phyloP scores from a whole-genome alignment of 768 basidiomycete genomes.

The Paxillus ammoniavirescens region DNA sequence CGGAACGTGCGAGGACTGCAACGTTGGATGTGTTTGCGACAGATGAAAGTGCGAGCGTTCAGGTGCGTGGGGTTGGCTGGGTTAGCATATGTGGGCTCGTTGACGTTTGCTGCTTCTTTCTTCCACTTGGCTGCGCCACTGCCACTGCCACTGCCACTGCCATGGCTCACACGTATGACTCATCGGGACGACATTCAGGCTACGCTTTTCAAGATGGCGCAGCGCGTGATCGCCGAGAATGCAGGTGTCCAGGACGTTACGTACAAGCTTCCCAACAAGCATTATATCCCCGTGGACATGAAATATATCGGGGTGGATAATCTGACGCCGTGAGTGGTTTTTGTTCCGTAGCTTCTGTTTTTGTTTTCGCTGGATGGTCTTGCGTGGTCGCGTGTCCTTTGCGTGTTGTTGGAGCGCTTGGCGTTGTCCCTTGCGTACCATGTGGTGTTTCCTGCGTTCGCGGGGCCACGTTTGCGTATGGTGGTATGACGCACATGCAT shows the following conservation, averaged over 20 bases:
- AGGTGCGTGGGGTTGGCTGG: conserved; percentile 47
- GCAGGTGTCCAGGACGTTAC: conserved; percentile 53
- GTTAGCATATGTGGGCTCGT: not conserved
- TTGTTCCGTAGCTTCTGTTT: conserved; percentile 2
- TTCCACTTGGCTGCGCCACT: not conserved
- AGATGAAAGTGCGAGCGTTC: conserved; percentile 91
- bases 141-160: not conserved
- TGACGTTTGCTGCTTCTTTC: not conserved
- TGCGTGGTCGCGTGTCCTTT: not conserved
- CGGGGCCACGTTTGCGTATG: not conserved
- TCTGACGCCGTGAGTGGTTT: conserved; percentile 53
- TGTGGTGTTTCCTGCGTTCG: not conserved
- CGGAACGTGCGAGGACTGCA: conserved; percentile 48
- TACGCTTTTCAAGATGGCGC: conserved; percentile 87
- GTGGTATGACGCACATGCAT: conserved; percentile 1
- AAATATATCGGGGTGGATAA: conserved; percentile 71
- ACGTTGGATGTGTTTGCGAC: conserved; percentile 82
- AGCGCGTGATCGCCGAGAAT: conserved; percentile 68
- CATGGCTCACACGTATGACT: too few relatives aligned
- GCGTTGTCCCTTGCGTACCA: not conserved
- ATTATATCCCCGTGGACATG: conserved; percentile 90
- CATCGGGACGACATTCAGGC: conserved; percentile 48
- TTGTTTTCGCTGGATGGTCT: not conserved
- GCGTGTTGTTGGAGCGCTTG: not conserved
- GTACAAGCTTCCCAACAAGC: conserved; percentile 89